These are phyloP conservation scores for Sungouiozyma intestinalis DNA, from an alignment of 805 yeast genomes.

Conservation along the genomic window DNA sequence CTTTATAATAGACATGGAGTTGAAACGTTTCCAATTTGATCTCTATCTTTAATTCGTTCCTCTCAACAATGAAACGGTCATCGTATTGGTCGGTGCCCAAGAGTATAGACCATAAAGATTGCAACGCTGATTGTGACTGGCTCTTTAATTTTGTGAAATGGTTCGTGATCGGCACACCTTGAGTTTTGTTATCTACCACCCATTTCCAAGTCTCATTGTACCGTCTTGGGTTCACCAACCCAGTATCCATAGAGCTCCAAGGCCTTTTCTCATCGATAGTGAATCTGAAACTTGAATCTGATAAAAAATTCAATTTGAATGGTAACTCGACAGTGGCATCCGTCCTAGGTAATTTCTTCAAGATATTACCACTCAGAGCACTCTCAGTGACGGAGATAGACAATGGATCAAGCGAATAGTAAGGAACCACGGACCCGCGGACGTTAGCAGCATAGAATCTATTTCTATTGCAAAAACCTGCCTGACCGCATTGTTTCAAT, in stretches of 20 bases:
- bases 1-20: constrained; percentile 35
- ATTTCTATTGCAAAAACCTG: constrained; percentile 80
- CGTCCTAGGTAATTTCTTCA: constrained; percentile 32
- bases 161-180: not conserved
- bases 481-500: constrained; percentile 66
- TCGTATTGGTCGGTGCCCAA: not conserved
- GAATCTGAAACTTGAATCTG: constrained; percentile 48
- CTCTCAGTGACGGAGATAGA: constrained; percentile 27
- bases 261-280: constrained; percentile 54
- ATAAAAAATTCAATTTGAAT: constrained; percentile 44
- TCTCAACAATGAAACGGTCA: constrained; percentile 5
- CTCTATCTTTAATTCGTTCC: constrained; percentile 29
- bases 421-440: constrained; percentile 23
- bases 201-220: constrained; percentile 51
- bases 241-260: constrained; percentile 13
- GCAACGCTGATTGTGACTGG: constrained; percentile 2
- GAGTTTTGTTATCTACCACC: constrained; percentile 34
- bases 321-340: constrained; percentile 37
- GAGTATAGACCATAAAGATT: constrained; percentile 5
- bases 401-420: constrained; percentile 34
- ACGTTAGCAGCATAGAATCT: constrained; percentile 49
- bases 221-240: constrained; percentile 26
- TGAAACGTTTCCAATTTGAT: constrained; percentile 34
- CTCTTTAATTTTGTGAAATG: not conserved
- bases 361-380: constrained; percentile 35